Base-by-base conservation (phyloP, 805 yeast species). In the Saccharomyces paradoxus region DNA sequence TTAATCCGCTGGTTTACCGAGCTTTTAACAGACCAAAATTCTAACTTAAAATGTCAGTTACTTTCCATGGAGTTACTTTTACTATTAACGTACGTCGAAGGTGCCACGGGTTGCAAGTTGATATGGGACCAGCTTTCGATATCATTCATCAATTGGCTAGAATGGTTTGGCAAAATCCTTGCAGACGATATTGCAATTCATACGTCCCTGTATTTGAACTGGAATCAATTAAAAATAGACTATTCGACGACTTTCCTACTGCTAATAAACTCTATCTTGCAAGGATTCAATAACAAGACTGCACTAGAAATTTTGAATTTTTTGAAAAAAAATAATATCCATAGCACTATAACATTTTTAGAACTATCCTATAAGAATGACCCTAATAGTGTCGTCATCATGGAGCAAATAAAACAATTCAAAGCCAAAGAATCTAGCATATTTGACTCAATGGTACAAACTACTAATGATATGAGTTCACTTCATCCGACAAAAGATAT, bases 361-460 rank as follows among this genome's bases (percentile, higher is more conserved):
- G 77, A 77, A 49, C 17, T 17, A 17, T 7, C 22, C 24, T 37
- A 37, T 17, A 37, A 21, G 13, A 12, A 37, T 17, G 69, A 69
- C 1, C 71, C 89, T 55, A 75, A 80, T 26, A 79, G 77, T 60
- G 84, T 80, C n/a, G 76, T 77, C 7, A 75, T 89, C 50, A 77
- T 75, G 52, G 87, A 85, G 57, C 86, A 87, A 63, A 80, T 89
- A 50, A 73, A 77, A n/a, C 78, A 78, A 54, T 89, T 81, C 67
- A 55, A 50, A 46, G 53, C 53, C 9, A 32, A 56, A 27, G 77
- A 74, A 53, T 82, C 80, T 31, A 63, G 70, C 68, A 50, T 59
- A 4, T 30, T 58, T 13, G n/a, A 47, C 37, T 26, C 54, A 22
- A 37, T 57, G 14, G 53, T 72, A 74, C 61, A 79, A 74, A 17